Evolutionary conservation across 176 grass and related monocot genomes (phyloP).

Genomic region (Rhynchospora breviuscula): DNA sequence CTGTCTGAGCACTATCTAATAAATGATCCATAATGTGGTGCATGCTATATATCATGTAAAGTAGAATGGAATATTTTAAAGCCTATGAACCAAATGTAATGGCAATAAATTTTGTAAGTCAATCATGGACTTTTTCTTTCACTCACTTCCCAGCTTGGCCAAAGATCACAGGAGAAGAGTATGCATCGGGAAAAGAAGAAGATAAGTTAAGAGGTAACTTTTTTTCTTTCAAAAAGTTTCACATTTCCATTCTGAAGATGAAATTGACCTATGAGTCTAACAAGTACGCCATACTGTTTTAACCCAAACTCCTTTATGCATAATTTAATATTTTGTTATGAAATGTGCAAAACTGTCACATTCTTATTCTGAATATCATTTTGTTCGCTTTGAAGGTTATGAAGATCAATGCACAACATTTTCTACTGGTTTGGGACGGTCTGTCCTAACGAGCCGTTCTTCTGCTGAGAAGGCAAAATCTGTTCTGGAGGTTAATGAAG

Average conservation of each 20-base stretch:
- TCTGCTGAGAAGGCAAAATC: slow-evolving; percentile 47
- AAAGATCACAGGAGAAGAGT: slow-evolving; percentile 20
- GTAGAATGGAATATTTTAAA: not conserved
- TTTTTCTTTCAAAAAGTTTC: not conserved
- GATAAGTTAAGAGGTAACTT: not conserved
- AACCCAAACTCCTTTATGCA: not conserved
- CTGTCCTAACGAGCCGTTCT: slow-evolving; percentile 31
- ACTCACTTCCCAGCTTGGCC: slow-evolving; percentile 18
- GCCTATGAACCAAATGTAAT: slow-evolving; percentile 22
- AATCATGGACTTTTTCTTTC: not conserved
- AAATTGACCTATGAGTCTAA: not conserved
- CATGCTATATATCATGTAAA: not conserved
- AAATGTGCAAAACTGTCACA: not conserved
- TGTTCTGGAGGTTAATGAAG: slow-evolving; percentile 39
- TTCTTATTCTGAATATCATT: not conserved
- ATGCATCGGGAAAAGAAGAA: not conserved
- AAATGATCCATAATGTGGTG: not conserved
- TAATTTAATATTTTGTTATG: not conserved
- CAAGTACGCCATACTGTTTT: not conserved
- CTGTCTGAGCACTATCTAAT: not conserved
- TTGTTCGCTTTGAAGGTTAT: not conserved
- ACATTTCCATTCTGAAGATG: not conserved
- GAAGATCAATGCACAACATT: slow-evolving; percentile 35
- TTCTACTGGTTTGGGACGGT: slow-evolving; percentile 31
- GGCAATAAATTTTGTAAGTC: not conserved